Evolutionary conservation across 257 asterid genomes (phyloP), one percentile per base, ranked within the genome.

Genomic region (Plantago ovata): DNA sequence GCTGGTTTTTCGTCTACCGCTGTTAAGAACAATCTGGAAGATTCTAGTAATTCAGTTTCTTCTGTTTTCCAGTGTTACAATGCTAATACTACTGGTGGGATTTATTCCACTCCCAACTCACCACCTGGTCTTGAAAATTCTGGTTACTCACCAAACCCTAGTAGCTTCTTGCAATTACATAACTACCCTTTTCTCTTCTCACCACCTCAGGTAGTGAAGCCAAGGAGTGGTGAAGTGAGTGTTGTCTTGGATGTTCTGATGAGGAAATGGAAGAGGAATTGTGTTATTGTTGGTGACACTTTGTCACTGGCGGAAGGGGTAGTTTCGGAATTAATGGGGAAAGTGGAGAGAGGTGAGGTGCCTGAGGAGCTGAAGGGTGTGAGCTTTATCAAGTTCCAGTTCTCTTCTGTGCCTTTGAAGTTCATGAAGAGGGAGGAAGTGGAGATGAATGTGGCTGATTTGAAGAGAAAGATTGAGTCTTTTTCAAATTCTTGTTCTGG

Each of bases 1-100:
- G 97, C 97, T 44, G 95, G 97, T 0, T 86, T 89, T 54, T 83
- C 87, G 14, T 79, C 89, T 71, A 71, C 81, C 10, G 67, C 79
- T 1, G 87, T 84, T 12, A 89, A 89, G 61, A 68, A 13, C 52
- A 78, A 72, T 28, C 49, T 89, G 8, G 89, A 82, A 49, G 86
- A 78, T 13, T 45, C 56, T 8, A 36, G 59, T 9, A 68, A 56
- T 51, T 19, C 75, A 2, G 60, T 61, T 45, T 59, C 69, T 49
- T 70, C 86, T 16, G 86, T 80, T 20, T 82, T 83, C 45, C 85
- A 77, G 56, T 76, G 79, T 60, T 85, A 80, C 48, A 69, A 43
- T 19, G 38, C 38, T 32, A 50, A 13, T 22, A 60, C 65, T 62
- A 43, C 80, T 41, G 92, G 84, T 43, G 95, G 95, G 58, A 83